Evolutionary conservation across 139 green algal genomes (phyloP), one percentile per base, ranked within the genome.

Genomic region (Picochlorum costavermella): DNA sequence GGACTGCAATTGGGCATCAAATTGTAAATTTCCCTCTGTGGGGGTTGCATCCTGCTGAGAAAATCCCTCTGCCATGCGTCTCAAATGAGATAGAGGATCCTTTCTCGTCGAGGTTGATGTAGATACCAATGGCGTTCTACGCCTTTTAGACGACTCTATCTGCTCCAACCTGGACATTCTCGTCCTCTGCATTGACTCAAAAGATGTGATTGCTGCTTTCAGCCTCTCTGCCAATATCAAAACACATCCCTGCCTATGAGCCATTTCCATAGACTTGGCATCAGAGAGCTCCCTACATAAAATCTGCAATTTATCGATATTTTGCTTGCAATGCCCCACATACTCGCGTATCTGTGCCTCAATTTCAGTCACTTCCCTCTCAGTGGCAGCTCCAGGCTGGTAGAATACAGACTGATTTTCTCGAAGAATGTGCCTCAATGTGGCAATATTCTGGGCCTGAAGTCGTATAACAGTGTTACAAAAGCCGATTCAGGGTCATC

Each of bases 211-310:
- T 5, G 81, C 70, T 0, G 55, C 36, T 0, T 78, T 65, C 53
- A 95, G 67, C 17, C 66, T 72, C 78, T 95, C 87, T 3, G 70
- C 81, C 17, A 95, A 72, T 10, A 86, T 83, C 30, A 95, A 68
- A 40, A 92, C 85, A 75, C 87, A 84, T 13, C 87, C 87, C 61
- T 91, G 81, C 36, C 84, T 69, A 73, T 95, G 87, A 28, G 46
- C 46, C 46, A 20, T 50, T 11, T 50, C 28, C 16, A 45, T 48
- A 8, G 29, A 61, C n/a, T 30, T 36, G 28, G 20, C 12, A n/a
- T 17, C 26, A 5, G 51, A 58, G 50, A 53, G 49, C 36, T 66
- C 31, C 51, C 37, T n/a, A 78, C 46, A 48, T 46, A 75, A 50
- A 25, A 37, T 16, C 36, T 87, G 75, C 40, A 88, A 69, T 12